A percentile compares a stretch with the other conserved stretches of the same genome.
Evolutionary conservation across 495 filamentous ascomycete genomes (phyloP).

Genomic region (Pyronema omphalodes): DNA sequence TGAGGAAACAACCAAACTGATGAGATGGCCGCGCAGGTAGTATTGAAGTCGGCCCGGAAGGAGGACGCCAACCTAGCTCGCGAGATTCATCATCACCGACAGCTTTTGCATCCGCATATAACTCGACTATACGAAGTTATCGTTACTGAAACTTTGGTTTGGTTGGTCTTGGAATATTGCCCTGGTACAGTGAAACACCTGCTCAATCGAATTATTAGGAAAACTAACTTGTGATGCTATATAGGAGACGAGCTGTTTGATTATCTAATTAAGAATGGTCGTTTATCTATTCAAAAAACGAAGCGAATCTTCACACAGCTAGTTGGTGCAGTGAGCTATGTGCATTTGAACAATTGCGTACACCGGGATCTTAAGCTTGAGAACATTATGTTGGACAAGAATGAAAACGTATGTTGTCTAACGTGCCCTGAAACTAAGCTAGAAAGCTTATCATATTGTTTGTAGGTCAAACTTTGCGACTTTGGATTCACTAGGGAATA

Average conservation of each 20-base stretch:
- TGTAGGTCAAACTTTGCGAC: slow-evolving; percentile 78
- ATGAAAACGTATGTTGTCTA: slow-evolving; percentile 45
- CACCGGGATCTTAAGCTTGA: slow-evolving; percentile 94
- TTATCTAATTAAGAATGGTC: slow-evolving; percentile 72
- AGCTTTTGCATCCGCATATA: slow-evolving; percentile 95
- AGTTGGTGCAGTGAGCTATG: slow-evolving; percentile 86
- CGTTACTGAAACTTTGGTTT: slow-evolving; percentile 83
- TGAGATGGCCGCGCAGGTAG: slow-evolving; percentile 41
- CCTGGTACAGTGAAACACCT: slow-evolving; percentile 41
- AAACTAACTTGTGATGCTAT: not conserved
- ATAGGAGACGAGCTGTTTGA: slow-evolving; percentile 93
- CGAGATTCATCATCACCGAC: slow-evolving; percentile 95
- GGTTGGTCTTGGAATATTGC: slow-evolving; percentile 94
- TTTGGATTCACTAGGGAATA: slow-evolving; percentile 98
- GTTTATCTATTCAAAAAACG: slow-evolving; percentile 69
- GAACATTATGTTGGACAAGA: slow-evolving; percentile 90
- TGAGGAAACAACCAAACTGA: not conserved
- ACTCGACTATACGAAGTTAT: slow-evolving; percentile 93
- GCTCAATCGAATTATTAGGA: not conserved
- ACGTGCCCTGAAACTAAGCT: not conserved
- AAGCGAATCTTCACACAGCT: slow-evolving; percentile 92
- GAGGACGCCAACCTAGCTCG: slow-evolving; percentile 87
- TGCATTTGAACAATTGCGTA: slow-evolving; percentile 87
- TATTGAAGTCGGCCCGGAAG: slow-evolving; percentile 93
- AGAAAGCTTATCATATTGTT: not conserved